Conservation (phyloP, 2,329 filamentous ascomycete genomes). For the Cladosporium sp. region DNA sequence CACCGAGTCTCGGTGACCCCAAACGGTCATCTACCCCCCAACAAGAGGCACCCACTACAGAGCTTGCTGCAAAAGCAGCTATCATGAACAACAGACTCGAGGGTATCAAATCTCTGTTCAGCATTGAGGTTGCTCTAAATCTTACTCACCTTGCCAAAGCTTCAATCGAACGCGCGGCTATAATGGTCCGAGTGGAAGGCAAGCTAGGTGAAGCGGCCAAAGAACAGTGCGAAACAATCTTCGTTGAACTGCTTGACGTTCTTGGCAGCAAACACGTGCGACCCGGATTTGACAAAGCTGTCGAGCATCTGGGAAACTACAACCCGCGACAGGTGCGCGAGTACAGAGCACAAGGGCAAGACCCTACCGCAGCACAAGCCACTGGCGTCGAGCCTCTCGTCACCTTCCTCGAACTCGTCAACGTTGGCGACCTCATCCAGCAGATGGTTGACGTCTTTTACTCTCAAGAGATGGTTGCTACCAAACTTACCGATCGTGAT, state of each 20-base stretch:
- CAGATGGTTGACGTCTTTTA: conserved; percentile 99
- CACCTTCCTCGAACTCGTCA: conserved; percentile 95
- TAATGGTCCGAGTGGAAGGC: conserved; percentile 78
- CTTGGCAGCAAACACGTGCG: conserved; percentile 86
- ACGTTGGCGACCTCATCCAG: conserved; percentile 94
- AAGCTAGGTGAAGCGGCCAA: conserved; percentile 76
- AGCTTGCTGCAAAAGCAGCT: conserved; percentile 94
- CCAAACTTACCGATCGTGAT: conserved; percentile 83
- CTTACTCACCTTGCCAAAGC: conserved; percentile 87
- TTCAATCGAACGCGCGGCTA: conserved; percentile 79
- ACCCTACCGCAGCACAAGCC: conserved; percentile 42
- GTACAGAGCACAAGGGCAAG: conserved; percentile 37
- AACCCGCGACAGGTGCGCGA: conserved; percentile 81
- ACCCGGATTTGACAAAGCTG: conserved; percentile 89
- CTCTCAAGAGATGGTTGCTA: conserved; percentile 84
- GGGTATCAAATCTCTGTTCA: conserved; percentile 92
- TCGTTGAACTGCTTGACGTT: conserved; percentile 79
- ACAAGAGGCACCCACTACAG: conserved; percentile 76
- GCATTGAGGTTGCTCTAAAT: conserved; percentile 89
- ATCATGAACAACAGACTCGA: conserved; percentile 94
- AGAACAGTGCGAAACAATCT: conserved; percentile 87
- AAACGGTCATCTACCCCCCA: conserved; percentile 41
- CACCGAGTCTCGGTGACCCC: conserved; percentile 30
- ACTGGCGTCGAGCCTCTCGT: conserved; percentile 83
- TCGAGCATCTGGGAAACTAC: conserved; percentile 86